Percentiles rank a stretch among this genome's conserved stretches.
These are phyloP conservation scores for Enterospora canceri DNA, from an alignment of 371 early-diverging fungal species.

Conservation along the genomic window DNA sequence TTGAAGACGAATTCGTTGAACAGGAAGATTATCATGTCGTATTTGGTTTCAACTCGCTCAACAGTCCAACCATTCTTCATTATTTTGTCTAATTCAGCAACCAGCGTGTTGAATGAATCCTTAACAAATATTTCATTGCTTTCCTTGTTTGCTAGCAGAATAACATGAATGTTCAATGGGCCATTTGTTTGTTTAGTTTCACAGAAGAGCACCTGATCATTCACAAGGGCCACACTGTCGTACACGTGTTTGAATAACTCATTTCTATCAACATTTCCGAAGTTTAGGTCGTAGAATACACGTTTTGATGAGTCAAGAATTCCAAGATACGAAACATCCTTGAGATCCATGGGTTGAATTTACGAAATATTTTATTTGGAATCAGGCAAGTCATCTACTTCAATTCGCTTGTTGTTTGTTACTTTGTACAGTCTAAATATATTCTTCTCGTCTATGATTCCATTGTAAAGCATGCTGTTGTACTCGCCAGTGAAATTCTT, in stretches of 20 bases:
- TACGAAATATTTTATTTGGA: background rate
- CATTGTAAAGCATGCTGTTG: background rate
- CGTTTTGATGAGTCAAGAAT: background rate
- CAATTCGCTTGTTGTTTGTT: background rate
- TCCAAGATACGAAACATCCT: background rate
- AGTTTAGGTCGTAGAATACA: background rate
- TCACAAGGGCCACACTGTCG: background rate
- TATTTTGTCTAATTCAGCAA: constrained; percentile 23
- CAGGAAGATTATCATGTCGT: constrained; percentile 48
- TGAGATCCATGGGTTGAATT: background rate
- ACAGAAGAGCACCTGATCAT: background rate
- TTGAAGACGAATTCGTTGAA: constrained; percentile 52
- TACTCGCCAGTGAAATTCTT: constrained; percentile 9
- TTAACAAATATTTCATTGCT: constrained; percentile 51
- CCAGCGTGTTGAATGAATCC: constrained; percentile 49
- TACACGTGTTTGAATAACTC: background rate
- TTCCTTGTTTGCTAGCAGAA: constrained; percentile 8
- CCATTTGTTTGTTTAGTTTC: background rate
- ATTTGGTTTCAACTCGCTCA: constrained; percentile 46
- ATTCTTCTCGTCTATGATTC: background rate
- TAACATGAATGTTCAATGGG: background rate
- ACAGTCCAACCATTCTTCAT: constrained; percentile 35
- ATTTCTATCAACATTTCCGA: background rate
- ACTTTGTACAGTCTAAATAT: background rate
- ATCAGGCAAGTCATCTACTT: background rate